These are phyloP conservation scores for Verticillium nubilum DNA, from an alignment of 2,329 filamentous ascomycete species.

Conservation along the genomic window DNA sequence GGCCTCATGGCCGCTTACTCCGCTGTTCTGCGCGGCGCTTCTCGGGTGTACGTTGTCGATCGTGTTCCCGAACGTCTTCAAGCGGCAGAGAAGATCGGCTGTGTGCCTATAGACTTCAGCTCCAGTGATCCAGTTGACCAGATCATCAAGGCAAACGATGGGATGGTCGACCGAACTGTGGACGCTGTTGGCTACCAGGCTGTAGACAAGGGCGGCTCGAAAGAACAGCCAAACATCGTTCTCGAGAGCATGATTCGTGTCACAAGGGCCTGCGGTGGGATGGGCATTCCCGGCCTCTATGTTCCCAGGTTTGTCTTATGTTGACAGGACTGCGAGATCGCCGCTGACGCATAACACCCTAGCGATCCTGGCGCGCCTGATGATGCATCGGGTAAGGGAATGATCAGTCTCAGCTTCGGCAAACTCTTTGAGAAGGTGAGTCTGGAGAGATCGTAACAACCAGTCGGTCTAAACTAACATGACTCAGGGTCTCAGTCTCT, in stretches of 20 bases:
- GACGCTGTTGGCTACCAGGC: conserved; percentile 65
- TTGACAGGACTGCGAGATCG: not conserved
- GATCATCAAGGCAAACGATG: conserved; percentile 53
- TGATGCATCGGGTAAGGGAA: conserved; percentile 53
- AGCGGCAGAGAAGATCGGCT: conserved; percentile 56
- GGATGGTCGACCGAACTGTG: conserved; percentile 58
- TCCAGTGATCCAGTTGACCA: conserved; percentile 54
- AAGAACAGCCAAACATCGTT: conserved; percentile 58
- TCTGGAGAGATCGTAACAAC: not conserved
- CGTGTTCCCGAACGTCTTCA: conserved; percentile 53
- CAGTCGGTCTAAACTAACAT: not conserved
- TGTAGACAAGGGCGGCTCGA: conserved; percentile 46
- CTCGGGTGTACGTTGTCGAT: conserved; percentile 57
- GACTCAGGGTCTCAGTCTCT: conserved; percentile 49
- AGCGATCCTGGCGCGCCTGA: conserved; percentile 59
- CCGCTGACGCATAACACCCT: conserved; percentile 19
- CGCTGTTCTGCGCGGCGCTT: conserved; percentile 54
- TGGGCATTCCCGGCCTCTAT: conserved; percentile 54
- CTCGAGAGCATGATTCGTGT: conserved; percentile 60
- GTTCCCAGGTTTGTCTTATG: conserved; percentile 25
- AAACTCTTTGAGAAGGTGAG: conserved; percentile 63
- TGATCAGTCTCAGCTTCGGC: conserved; percentile 59
- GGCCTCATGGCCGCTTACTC: conserved; percentile 63
- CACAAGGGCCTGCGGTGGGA: conserved; percentile 53
- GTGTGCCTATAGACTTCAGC: conserved; percentile 54